These are phyloP conservation scores for Pythium catenulatum DNA, from an alignment of 352 stramenopile species.

Conservation along the genomic window DNA sequence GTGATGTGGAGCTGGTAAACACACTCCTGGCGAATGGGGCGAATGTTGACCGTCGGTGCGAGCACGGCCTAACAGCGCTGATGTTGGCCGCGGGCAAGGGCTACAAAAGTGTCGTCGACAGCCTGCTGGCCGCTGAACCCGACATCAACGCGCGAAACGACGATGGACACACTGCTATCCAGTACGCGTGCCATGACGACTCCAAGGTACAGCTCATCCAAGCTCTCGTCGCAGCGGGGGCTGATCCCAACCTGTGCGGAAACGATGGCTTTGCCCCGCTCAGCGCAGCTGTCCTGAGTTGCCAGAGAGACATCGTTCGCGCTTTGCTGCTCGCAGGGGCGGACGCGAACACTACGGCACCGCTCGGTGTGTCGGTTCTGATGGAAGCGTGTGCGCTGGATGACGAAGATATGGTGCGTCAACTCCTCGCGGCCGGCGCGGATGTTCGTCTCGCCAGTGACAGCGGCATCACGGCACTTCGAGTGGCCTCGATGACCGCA, in stretches of 20 bases:
- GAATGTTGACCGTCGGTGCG: not conserved
- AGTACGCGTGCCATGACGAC: too few species aligned
- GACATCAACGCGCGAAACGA: not conserved
- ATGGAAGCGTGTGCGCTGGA: too few species aligned
- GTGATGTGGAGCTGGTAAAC: slow-evolving; percentile 58
- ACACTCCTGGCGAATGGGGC: not conserved
- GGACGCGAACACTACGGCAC: not conserved
- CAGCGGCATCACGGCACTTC: too few species aligned
- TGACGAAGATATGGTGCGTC: too few species aligned
- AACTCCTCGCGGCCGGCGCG: too few species aligned
- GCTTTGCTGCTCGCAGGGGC: not conserved
- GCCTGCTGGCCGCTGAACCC: not conserved
- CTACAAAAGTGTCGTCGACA: not conserved
- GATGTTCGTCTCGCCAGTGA: too few species aligned
- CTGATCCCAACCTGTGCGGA: too few species aligned
- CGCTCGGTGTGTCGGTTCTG: not conserved
- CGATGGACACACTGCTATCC: too few species aligned
- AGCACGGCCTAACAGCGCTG: slow-evolving; percentile 48
- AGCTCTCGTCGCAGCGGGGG: too few species aligned
- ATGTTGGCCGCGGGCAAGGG: not conserved
- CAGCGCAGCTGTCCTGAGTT: not conserved
- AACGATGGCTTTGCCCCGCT: too few species aligned
- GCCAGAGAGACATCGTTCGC: not conserved
- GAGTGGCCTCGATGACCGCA: too few species aligned
- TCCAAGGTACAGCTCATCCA: too few species aligned